Base-by-base conservation (phyloP, 345 rosid genomes). In the Syzygium aqueum region DNA sequence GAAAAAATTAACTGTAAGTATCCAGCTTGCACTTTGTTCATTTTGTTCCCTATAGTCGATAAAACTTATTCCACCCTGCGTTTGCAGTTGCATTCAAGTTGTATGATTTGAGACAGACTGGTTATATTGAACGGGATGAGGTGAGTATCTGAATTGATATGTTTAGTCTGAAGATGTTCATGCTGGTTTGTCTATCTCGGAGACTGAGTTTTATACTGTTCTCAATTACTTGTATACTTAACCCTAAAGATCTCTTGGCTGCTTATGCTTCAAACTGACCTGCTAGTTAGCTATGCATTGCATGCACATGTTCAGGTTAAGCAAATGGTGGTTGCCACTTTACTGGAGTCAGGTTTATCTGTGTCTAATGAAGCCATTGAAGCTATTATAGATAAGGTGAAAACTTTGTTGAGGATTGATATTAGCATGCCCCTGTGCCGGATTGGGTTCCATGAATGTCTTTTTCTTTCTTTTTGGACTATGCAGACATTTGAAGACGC, bases 321-420 rank as follows among this genome's bases (percentile, higher is more conserved):
- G 91, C 94, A 96, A 91, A 97, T 97, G 98, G 99, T 96, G 86
- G 95, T 96, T 53, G 98, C 99, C 83, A 96, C 97, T 43, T 96
- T 97, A 88, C 94, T 95, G 28, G 99, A 97, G 89, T 97, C 98
- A 11, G 98, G 98, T 61, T 94, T 96, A 95, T 94, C 95, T 89
- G 91, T 97, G 52, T 92, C 97, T 21, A 95, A 97, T 86, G 98
- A 94, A 88, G 93, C 94, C 67, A 90, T 97, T 59, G 98, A 97
- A 92, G 92, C 92, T 86, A 97, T 97, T 89, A 93, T 97, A 52
- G 95, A 96, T 90, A 96, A 96, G 95, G 98, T 97, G 54, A 82
- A 87, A 8, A 51, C 89, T 82, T 59, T 86, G 14, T 28, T 46
- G 65, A 22, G 17, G 49, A 46, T 86, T 51, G 28, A 80, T 7